Base-by-base conservation (phyloP, 176 grass and related monocot genomes). In the Raddia distichophylla region DNA sequence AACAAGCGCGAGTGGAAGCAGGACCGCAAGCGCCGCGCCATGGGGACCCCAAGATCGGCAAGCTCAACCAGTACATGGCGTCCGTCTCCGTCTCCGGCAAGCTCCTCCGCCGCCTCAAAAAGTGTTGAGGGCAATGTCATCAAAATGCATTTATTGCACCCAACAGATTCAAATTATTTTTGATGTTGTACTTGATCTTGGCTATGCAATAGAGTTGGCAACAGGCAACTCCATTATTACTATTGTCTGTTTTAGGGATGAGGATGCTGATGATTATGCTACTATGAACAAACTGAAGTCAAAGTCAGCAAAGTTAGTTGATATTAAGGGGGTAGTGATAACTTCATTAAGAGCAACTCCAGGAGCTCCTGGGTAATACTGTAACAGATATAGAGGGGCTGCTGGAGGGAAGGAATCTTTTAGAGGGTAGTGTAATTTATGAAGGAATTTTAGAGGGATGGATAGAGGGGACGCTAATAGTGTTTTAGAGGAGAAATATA, bases 91-190 rank as follows among this genome's bases (percentile, higher is more conserved):
- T 27, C 27, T 27, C 27, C 27, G 27, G 27, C 27, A 27, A 27
- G 27, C 27, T 27, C 27, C 27, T 27, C 27, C 27, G 27, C 27
- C 27, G 27, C 27, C 27, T 27, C 27, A 27, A 27, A 93, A 82
- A 61, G 88, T 82, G 37, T 37, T 94, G 72, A 72, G 56, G 40
- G 56, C 57, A 70, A 88, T 91, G 79, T 89, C 87, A 72, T 84
- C 89, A 85, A 91, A 80, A 82, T 94, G 89, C 64, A 71, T 84
- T 72, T 76, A 85, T 89, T 83, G 86, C 78, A 87, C 58, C 20
- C 89, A 75, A 73, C 80, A 91, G 75, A 77, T 91, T 67, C 62
- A 87, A 82, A 82, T 33, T 79, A 75, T 76, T 79, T 87, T 62
- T 49, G 40, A 88, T 72, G 48, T 35, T 87, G 3, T 87, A 65